Base-by-base conservation (phyloP, 2,329 filamentous ascomycete species). In the Colletotrichum sp. region DNA sequence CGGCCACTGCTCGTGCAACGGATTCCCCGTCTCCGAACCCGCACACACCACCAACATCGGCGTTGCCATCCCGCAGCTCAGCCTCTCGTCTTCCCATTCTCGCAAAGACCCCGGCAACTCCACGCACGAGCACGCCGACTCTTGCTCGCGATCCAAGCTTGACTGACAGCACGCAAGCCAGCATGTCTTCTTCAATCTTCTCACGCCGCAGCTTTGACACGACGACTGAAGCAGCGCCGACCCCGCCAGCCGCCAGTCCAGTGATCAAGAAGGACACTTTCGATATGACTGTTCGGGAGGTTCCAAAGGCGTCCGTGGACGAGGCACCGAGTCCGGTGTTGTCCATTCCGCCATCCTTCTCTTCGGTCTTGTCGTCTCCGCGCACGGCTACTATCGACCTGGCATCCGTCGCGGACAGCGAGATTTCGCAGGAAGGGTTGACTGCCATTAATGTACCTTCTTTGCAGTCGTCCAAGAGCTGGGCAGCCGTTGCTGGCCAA, bases 141-240 rank as follows among this genome's bases (percentile, higher is more conserved):
- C 78, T 84, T 32, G 78, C 79, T 64, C 82, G 81, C 16, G 84
- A 87, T 44, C 82, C 81, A 30, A 86, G 84, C 64, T 81, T 85
- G 69, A 85, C 86, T 15, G 86, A 87, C 70, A 87, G 85, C 78
- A 74, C 72, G 9, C 68, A 71, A 16, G 67, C 61, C 34, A 87
- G 85, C 80, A 84, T 86, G 83, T 77, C 83, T 0, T 87, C 85
- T 11, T 88, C 86, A 3, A 78, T 85, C 8, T 86, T 87, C 32
- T 86, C 85, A 34, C 82, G 82, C 1, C 78, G 81, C 27, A 86
- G 85, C 66, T 66, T 84, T 71, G 80, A 85, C 48, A 82, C 82
- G 3, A 44, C 34, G 32, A 71, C 68, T 1, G 72, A 74, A 5
- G 81, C 78, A 9, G 80, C 83, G 1, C 39, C 59, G 16, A 86